A percentile compares a stretch with the other conserved stretches of the same genome.
Evolutionary conservation across 1,284 basidiomycete species (phyloP).

Genomic region (Ceratobasidium sp.): DNA sequence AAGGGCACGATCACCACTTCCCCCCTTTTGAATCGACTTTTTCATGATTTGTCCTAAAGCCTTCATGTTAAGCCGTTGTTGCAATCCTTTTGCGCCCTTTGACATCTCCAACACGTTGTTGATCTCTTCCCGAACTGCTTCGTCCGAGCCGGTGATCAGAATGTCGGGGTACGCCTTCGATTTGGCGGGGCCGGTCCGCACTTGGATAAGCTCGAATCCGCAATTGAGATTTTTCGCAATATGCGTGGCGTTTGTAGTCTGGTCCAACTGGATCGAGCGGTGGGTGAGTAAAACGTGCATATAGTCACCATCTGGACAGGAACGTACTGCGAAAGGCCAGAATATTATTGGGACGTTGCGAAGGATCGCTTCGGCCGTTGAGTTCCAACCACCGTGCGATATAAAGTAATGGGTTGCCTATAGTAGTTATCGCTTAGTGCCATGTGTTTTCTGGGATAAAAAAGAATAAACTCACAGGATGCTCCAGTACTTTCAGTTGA

Average conservation of each 20-base stretch:
- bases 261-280: not conserved
- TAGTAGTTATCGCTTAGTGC: not conserved
- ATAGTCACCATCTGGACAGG: not conserved
- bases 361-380: not conserved
- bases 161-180: not conserved
- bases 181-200: constrained; percentile 13
- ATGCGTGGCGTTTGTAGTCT: constrained; percentile 1
- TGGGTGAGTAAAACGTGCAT: not conserved
- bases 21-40: constrained; percentile 1
- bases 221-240: not conserved
- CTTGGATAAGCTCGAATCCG: constrained; percentile 35
- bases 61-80: constrained; percentile 3
- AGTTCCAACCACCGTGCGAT: constrained; percentile 12
- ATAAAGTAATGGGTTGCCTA: constrained; percentile 28
- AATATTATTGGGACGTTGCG: constrained; percentile 20
- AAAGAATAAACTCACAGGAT: constrained; percentile 8
- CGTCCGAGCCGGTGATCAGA: not conserved
- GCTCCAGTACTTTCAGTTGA: constrained; percentile 20
- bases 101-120: not conserved
- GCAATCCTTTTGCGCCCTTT: not conserved
- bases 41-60: not conserved
- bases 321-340: constrained; percentile 10
- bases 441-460: no score
- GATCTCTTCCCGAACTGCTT: constrained; percentile 8
- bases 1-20: constrained; percentile 1